Conservation (phyloP, 2,329 filamentous ascomycete genomes). For the Pseudogymnoascus sp. region DNA sequence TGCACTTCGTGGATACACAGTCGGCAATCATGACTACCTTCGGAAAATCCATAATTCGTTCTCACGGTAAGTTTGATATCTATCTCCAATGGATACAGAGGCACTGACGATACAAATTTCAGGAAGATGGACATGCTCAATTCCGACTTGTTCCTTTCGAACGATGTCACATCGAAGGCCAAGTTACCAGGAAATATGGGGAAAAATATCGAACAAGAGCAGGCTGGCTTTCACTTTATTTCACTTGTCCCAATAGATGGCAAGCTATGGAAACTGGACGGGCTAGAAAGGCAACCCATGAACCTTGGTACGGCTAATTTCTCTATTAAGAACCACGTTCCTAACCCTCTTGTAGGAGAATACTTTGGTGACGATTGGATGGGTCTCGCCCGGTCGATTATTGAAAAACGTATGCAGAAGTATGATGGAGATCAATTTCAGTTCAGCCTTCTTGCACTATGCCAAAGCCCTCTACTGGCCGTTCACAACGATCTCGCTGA, state of each 20-base stretch:
- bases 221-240: conserved; percentile 78
- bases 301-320: conserved; percentile 43
- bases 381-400: conserved; percentile 51
- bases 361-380: conserved; percentile 52
- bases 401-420: conserved; percentile 58
- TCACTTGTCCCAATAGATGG: conserved; percentile 74
- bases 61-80: conserved; percentile 44
- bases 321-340: conserved; percentile 10
- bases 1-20: conserved; percentile 63
- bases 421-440: conserved; percentile 57
- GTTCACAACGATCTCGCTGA: conserved; percentile 31
- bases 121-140: conserved; percentile 70
- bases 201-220: conserved; percentile 57
- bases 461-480: conserved; percentile 50
- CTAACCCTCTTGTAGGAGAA: conserved; percentile 17
- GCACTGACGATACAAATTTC: conserved; percentile 11
- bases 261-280: conserved; percentile 81
- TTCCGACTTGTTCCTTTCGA: conserved; percentile 57
- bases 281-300: conserved; percentile 64
- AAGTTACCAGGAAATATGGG: conserved; percentile 61
- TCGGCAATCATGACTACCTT: conserved; percentile 68
- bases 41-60: conserved; percentile 83
- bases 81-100: neutral
- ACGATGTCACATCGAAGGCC: conserved; percentile 37
- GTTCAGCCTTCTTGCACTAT: conserved; percentile 73